Conservation (phyloP, 1,139 yeast genomes). For the Candida glucosophila region DNA sequence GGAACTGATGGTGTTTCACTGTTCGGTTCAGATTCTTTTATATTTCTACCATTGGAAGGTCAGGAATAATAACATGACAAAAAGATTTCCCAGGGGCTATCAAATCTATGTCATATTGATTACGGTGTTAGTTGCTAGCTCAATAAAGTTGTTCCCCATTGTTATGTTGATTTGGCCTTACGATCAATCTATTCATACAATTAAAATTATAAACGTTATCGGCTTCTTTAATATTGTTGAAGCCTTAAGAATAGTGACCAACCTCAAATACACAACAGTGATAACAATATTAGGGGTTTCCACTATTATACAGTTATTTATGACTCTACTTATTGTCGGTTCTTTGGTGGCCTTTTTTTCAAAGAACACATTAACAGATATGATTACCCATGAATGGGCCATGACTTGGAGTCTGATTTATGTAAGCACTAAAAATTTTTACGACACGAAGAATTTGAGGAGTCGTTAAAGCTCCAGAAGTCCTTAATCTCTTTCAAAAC, state of each 20-base stretch:
- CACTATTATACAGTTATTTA: no score
- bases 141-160: constrained; percentile 82
- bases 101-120: constrained; percentile 41
- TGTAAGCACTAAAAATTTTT: no score
- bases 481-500: no score
- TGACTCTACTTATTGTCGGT: no score
- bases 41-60: constrained; percentile 25
- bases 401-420: no score
- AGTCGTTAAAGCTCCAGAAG: no score
- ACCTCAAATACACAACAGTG: constrained; percentile 22
- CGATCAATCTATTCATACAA: constrained; percentile 59
- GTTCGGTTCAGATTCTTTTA: constrained; percentile 38
- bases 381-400: no score
- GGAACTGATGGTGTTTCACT: constrained; percentile 50
- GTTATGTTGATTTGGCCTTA: constrained; percentile 95
- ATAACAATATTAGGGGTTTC: constrained; percentile 3
- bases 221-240: constrained; percentile 60
- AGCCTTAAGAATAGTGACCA: constrained; percentile 50
- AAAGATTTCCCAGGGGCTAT: no score
- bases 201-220: constrained; percentile 50
- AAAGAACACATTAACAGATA: no score
- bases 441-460: no score
- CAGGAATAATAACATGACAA: constrained; percentile 11
- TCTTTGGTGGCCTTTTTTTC: no score
- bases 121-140: constrained; percentile 66